A percentile compares a stretch with the other conserved stretches of the same genome.
Evolutionary conservation across 805 yeast genomes (phyloP).

Genomic region (Jamesozyma gamospora): DNA sequence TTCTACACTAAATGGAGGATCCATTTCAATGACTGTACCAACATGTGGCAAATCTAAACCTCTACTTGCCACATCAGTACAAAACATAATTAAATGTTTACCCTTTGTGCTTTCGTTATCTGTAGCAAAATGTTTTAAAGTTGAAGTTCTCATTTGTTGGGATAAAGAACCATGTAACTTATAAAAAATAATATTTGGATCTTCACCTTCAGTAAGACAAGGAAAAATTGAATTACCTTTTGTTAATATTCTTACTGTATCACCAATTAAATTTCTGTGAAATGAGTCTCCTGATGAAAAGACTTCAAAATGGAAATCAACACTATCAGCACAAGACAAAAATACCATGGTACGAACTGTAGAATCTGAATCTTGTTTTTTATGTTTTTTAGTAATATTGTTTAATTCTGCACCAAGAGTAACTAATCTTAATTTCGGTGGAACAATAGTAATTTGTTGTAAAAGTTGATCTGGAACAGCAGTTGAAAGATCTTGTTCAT

Average conservation of each 20-base stretch:
- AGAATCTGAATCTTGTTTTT: conserved; percentile 9
- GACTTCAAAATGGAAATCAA: conserved; percentile 77
- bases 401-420: conserved; percentile 61
- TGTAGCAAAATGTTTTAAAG: conserved; percentile 51
- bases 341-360: conserved; percentile 66
- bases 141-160: conserved; percentile 73
- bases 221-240: conserved; percentile 25
- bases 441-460: conserved; percentile 75
- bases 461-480: conserved; percentile 85
- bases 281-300: conserved; percentile 48
- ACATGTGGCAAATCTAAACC: conserved; percentile 89
- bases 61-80: conserved; percentile 97
- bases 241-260: conserved; percentile 25
- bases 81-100: conserved; percentile 60
- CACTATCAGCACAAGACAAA: conserved; percentile 92
- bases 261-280: conserved; percentile 28
- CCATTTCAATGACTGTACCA: conserved; percentile 80
- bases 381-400: conserved; percentile 32
- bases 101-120: conserved; percentile 33
- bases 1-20: conserved; percentile 88
- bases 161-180: conserved; percentile 86
- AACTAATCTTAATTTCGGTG: conserved; percentile 85
- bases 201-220: conserved; percentile 27
- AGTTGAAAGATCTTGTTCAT: conserved; percentile 35
- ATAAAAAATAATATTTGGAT: conserved; percentile 39